Evolutionary conservation across 2,329 filamentous ascomycete genomes (phyloP).

Genomic region (Neurospora sp.): DNA sequence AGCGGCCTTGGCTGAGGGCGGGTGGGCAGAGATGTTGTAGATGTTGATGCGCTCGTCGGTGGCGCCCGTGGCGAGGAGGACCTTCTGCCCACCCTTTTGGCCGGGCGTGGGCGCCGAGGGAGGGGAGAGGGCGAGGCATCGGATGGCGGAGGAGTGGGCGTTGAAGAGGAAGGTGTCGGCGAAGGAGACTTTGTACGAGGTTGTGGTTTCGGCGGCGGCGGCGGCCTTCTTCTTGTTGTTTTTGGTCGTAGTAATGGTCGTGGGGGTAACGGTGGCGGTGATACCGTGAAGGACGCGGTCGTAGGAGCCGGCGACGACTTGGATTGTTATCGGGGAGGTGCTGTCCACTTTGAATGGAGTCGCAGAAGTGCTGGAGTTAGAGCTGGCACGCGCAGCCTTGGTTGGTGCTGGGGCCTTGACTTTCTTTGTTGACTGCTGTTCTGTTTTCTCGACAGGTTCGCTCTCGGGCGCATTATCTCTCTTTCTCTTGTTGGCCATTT

Average conservation of each 20-base stretch:
- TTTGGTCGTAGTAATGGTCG: constrained; percentile 50
- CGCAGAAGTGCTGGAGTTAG: background rate
- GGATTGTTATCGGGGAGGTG: constrained; percentile 47
- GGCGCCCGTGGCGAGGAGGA: constrained; percentile 82
- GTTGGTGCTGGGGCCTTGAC: constrained; percentile 6
- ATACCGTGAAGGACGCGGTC: constrained; percentile 87
- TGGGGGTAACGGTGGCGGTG: constrained; percentile 51
- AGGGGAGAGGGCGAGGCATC: constrained; percentile 78
- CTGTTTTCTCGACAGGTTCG: constrained; percentile 8
- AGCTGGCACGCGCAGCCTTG: constrained; percentile 4
- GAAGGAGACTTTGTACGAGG: constrained; percentile 49
- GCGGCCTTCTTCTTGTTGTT: constrained; percentile 6
- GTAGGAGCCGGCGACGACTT: constrained; percentile 89
- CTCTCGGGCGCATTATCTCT: constrained; percentile 16
- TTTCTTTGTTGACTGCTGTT: constrained; percentile 11
- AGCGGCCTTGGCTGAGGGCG: constrained; percentile 40
- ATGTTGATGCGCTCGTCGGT: constrained; percentile 94
- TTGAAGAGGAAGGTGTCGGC: constrained; percentile 93
- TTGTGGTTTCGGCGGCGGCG: constrained; percentile 7
- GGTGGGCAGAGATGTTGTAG: constrained; percentile 73
- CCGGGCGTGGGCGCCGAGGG: constrained; percentile 51
- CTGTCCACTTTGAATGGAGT: constrained; percentile 13
- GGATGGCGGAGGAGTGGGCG: constrained; percentile 82
- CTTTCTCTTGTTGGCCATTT: constrained; percentile 23
- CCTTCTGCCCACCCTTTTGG: constrained; percentile 53